Base-by-base conservation (phyloP, 2,329 filamentous ascomycete genomes). In the Ampelomyces quisqualis region DNA sequence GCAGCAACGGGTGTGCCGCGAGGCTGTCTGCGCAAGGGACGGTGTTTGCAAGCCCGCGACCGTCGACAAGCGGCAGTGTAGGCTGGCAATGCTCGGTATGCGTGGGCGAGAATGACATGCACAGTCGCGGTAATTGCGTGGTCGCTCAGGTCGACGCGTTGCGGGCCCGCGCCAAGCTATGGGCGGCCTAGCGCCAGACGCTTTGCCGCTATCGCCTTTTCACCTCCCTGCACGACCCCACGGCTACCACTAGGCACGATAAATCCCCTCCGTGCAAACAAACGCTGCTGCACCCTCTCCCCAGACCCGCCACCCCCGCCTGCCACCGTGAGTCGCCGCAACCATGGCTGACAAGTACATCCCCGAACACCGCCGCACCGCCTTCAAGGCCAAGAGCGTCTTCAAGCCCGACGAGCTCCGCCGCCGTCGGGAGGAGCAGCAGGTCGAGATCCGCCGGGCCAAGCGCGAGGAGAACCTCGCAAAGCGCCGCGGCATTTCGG, bases 351-450 rank as follows among this genome's bases (percentile, higher is more conserved):
- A 98, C 73, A 88, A 93, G 67, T 98, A 96, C 78, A 98, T 98
- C 68, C 93, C 93, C 72, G 93, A 98, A 78, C 93, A 98, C 79
- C 90, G 93, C 73, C 90, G 93, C 70, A 96, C 89, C 57, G 90
- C 95, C 77, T 98, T 95, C 85, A 98, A 98, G 86, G 93, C 93
- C 40, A 96, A 96, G 82, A 91, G 88, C 75, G 89, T 89, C 66
- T 97, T 98, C 81, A 96, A 96, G 83, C 91, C 91, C 63, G 93
- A 98, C 72, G 93, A 98, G 78, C 85, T 98, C 57, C 89, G 93
- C 70, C 90, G 93, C 67, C 93, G 93, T 70, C 93, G 93, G 69
- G 93, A 98, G 73, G 93, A 98, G 76, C 90, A 96, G 74, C 93
- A 97, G 77, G 93, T 98, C 56, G 93, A 98, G 77, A 98, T 98